A percentile compares a stretch with the other conserved stretches of the same genome.
Conservation (phyloP, 306 rosid genomes). For the Ziziphus jujuba region DNA sequence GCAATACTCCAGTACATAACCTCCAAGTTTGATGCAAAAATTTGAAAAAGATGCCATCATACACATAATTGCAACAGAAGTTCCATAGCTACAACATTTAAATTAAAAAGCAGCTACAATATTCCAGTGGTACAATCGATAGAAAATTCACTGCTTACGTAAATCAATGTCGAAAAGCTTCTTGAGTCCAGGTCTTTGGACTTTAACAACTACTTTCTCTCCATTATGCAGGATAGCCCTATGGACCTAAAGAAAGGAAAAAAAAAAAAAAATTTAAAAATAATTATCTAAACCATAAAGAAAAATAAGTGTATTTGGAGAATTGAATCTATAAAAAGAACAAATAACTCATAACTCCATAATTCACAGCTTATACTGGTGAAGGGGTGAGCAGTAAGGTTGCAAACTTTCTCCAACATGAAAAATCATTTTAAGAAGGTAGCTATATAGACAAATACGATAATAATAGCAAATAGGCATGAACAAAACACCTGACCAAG, state of each 20-base stretch:
- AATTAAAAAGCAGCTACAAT: background rate
- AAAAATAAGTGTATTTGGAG: background rate
- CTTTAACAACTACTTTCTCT: constrained; percentile 87
- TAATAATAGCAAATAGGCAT: background rate
- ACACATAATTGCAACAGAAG: too few species aligned
- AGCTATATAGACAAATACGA: background rate
- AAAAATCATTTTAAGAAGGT: background rate
- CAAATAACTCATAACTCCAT: background rate
- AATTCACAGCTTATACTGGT: background rate
- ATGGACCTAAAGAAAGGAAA: constrained; percentile 59
- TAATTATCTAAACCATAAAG: constrained; percentile 6
- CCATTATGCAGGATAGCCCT: constrained; percentile 90
- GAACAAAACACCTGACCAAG: constrained; percentile 80
- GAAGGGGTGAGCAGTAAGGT: too few species aligned
- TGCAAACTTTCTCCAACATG: too few species aligned
- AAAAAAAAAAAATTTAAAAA: constrained; percentile 13
- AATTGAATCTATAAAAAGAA: constrained; percentile 6
- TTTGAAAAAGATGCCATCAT: background rate
- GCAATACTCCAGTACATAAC: too few species aligned
- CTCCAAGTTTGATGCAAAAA: constrained; percentile 5
- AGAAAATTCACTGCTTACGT: constrained; percentile 52
- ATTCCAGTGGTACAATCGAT: constrained; percentile 4
- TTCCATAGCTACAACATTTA: too few species aligned
- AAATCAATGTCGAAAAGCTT: constrained; percentile 95
- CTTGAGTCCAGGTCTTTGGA: constrained; percentile 95